phyloP scores from a whole-genome alignment of 2,329 filamentous ascomycete species.

The Fusarium papillatum region DNA sequence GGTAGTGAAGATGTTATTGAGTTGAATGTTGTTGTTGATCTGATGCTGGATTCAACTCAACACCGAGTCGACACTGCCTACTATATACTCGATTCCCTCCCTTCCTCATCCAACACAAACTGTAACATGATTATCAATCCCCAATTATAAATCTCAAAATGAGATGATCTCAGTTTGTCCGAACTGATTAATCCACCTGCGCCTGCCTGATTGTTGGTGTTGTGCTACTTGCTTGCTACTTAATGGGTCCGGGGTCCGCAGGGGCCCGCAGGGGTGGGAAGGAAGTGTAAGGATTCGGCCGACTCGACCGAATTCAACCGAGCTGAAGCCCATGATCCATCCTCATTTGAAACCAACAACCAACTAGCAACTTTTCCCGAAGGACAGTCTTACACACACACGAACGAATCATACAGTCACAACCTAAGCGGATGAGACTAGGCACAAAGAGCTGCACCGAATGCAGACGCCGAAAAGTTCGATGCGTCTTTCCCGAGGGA shows the following conservation, averaged over 20 bases:
- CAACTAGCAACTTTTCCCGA: background rate
- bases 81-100: background rate
- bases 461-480: slow-evolving; percentile 64
- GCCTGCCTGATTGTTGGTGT: background rate
- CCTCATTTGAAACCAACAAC: background rate
- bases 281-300: background rate
- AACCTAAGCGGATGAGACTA: slow-evolving; percentile 45
- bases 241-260: background rate
- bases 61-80: background rate
- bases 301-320: slow-evolving; percentile 9
- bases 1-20: background rate
- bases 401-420: background rate
- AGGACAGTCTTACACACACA: background rate
- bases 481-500: slow-evolving; percentile 58
- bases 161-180: background rate
- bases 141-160: background rate
- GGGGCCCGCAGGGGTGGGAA: background rate
- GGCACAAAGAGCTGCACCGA: slow-evolving; percentile 52
- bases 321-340: background rate
- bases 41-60: background rate
- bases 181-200: background rate
- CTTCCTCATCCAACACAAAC: background rate
- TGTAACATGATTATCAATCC: background rate
- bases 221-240: background rate
- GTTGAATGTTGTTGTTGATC: background rate